Base-by-base conservation (phyloP, 495 filamentous ascomycete genomes). In the Neurospora sp. region DNA sequence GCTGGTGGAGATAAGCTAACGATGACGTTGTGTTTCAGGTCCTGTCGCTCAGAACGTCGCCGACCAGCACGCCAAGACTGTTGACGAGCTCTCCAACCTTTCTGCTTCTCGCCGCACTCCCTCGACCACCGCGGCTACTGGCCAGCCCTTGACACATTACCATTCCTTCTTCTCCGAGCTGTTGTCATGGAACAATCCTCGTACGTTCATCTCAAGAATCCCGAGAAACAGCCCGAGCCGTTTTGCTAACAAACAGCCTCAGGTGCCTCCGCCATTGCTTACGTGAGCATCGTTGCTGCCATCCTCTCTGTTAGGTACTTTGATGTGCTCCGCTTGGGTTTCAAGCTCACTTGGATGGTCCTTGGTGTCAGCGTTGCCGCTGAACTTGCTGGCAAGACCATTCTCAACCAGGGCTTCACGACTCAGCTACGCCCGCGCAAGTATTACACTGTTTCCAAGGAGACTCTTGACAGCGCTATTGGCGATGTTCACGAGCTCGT, bases 91-190 rank as follows among this genome's bases (percentile, higher is more conserved):
- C 75, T 87, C 86, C 78, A 92, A 93, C 77, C 85, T 97, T 71
- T 90, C 91, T 76, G 88, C 88, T 74, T 77, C 92, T 71, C 91
- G 91, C 73, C 86, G 87, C 71, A 89, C 89, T 69, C 92, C 93
- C 53, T 82, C 87, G 41, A 85, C 89, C 72, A 88, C 87, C 44
- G 89, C 93, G 76, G 89, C 89, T 75, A 96, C 90, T 78, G 94
- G 93, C 76, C 94, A 98, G 80, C 91, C 91, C 37, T 82, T 98
- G 83, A 98, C 94, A 69, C 92, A 94, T 83, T 99, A 98, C 82
- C 96, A 98, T 84, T 97, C 94, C 41, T 89, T 98, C 84, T 94
- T 98, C 85, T 93, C 93, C 78, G 93, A 92, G 81, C 87, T 99
- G 71, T 82, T 99, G 71, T 89, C 87, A 70, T 89, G 87, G 87